A percentile compares a stretch with the other conserved stretches of the same genome.
Conservation (phyloP, 495 filamentous ascomycete genomes). For the Penicillium antarcticum region DNA sequence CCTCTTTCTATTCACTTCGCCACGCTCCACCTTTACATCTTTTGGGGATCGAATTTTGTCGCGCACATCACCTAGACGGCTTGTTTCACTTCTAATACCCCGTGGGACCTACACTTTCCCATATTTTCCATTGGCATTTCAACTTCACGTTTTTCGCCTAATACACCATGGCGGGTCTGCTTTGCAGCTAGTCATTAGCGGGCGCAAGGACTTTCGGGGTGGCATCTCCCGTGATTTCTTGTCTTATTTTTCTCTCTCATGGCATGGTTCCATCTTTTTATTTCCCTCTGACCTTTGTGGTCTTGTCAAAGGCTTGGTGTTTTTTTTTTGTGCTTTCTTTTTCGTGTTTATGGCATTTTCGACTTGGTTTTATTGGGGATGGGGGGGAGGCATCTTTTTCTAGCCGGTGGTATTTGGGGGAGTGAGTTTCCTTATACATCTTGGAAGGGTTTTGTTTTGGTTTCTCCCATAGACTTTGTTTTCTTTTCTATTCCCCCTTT, state of each 20-base stretch:
- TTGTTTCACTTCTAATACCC: constrained; percentile 36
- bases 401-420: constrained; percentile 2
- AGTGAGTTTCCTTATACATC: constrained; percentile 1
- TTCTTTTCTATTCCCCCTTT: background rate
- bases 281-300: constrained; percentile 12
- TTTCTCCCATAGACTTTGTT: constrained; percentile 21
- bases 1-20: background rate
- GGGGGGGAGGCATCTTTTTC: background rate
- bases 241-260: constrained; percentile 14
- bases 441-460: constrained; percentile 9
- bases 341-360: constrained; percentile 8
- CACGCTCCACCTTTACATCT: constrained; percentile 1
- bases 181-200: constrained; percentile 44
- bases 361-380: background rate
- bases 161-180: constrained; percentile 31
- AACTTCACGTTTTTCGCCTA: constrained; percentile 19
- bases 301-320: background rate
- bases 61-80: constrained; percentile 25
- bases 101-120: constrained; percentile 17
- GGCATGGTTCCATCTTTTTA: constrained; percentile 16
- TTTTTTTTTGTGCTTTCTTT: constrained; percentile 4
- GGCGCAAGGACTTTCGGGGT: constrained; percentile 39
- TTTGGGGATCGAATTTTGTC: constrained; percentile 8
- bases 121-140: constrained; percentile 16
- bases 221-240: constrained; percentile 26